phyloP scores from a whole-genome alignment of 2,329 filamentous ascomycete species.

The Calonectria pauciramosa region DNA sequence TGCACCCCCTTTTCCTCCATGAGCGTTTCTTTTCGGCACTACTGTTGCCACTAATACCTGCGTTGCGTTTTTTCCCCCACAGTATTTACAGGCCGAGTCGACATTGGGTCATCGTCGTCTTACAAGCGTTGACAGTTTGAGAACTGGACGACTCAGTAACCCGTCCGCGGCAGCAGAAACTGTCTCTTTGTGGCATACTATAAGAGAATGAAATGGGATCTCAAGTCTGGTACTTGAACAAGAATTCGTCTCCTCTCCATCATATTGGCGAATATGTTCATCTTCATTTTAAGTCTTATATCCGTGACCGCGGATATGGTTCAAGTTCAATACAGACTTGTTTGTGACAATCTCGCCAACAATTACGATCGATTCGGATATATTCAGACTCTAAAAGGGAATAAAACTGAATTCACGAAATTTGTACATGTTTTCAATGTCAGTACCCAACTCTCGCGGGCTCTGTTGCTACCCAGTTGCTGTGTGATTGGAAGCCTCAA shows the following conservation, averaged over 20 bases:
- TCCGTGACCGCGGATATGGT: not conserved
- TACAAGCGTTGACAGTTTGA: not conserved
- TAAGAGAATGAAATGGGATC: not conserved
- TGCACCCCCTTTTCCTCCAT: not conserved
- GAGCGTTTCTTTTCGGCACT: too few relatives aligned
- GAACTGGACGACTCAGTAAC: not conserved
- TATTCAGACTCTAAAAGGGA: not conserved
- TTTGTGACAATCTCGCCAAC: not conserved
- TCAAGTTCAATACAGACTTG: not conserved
- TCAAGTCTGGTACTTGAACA: not conserved
- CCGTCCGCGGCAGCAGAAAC: not conserved
- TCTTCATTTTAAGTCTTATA: too few relatives aligned
- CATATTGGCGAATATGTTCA: not conserved
- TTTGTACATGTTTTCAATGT: not conserved
- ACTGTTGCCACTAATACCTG: too few relatives aligned
- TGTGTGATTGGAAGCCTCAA: not conserved
- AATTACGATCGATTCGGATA: not conserved
- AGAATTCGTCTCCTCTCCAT: not conserved
- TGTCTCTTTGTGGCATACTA: not conserved
- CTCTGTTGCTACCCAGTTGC: not conserved
- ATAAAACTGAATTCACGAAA: not conserved
- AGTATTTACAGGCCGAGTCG: not conserved
- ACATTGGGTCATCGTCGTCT: not conserved
- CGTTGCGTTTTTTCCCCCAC: not conserved
- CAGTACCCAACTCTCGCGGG: not conserved